Base-by-base conservation (phyloP, 768 basidiomycete species). In the Gloeophyllum trabeum region DNA sequence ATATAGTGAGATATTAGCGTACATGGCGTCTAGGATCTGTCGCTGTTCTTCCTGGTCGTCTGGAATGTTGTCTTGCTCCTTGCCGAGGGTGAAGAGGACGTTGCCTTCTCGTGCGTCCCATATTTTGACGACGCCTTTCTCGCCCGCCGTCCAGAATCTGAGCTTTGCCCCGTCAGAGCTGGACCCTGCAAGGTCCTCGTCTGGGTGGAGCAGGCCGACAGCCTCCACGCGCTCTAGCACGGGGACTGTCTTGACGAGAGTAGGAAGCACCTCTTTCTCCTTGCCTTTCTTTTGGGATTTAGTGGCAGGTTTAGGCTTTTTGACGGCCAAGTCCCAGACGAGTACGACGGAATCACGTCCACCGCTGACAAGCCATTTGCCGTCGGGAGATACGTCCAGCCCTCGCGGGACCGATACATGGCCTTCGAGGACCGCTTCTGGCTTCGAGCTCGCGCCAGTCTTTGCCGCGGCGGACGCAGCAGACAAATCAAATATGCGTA, bases 401-500 rank as follows among this genome's bases (percentile, higher is more conserved):
- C 90, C 92, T 43, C 96, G 70, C 6, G 94, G 92, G 26, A 98
- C 93, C 26, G 88, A 92, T 32, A 87, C 85, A 59, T 99, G 96
- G 0, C 93, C 96, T 51, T 98, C 93, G 14, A 99, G 67, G n/a
- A 93, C 70, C 7, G 79, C 79, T 44, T 81, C 65, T 35, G 89
- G 76, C 58, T 82, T 77, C 43, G 75, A 66, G 14, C 67, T 63
- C 26, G 71, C 69, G 40, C 70, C 66, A 14, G 71, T 67, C 14
- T 74, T 73, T 23, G 79, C 71, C 14, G 71, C 64, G n/a, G 66
- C 68, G 32, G 79, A 75, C 1, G 43, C 42, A 3, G 45, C 32
- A 20, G 75, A 74, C 40, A 98, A 67, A 58, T 97, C 86, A 61
- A 93, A 98, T 37, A 97, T 71, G n/a, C 96, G 76, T 44, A 98